These are phyloP conservation scores for Lepidium africanum DNA, from an alignment of 345 rosid species.

Conservation along the genomic window DNA sequence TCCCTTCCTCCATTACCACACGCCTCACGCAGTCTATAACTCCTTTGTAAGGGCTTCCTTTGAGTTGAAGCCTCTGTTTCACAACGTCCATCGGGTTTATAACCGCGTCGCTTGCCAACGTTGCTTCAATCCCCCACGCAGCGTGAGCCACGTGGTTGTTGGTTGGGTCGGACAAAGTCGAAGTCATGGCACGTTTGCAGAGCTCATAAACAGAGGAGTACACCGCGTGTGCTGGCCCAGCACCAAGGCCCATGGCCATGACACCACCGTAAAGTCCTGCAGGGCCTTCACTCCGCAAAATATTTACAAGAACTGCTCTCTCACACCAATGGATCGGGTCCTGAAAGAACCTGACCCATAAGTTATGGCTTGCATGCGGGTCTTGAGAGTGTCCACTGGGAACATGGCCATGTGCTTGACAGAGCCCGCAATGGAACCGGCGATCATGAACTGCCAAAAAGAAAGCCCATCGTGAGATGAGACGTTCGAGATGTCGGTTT, in stretches of 20 bases:
- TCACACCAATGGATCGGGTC: conserved; percentile 10
- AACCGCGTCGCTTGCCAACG: conserved; percentile 40
- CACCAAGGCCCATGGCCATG: conserved; percentile 14
- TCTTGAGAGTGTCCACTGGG: conserved; percentile 72
- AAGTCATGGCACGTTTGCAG: conserved; percentile 24
- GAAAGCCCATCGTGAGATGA: not conserved
- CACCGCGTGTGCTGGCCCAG: too few species aligned
- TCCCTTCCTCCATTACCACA: not conserved
- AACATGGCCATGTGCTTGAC: conserved; percentile 48
- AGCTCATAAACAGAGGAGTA: too few species aligned
- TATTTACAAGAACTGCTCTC: conserved; percentile 25
- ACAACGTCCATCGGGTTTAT: not conserved
- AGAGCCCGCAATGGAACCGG: not conserved
- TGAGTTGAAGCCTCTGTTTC: conserved; percentile 50
- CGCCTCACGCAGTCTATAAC: conserved; percentile 34
- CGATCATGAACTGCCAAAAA: not conserved
- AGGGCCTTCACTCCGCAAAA: conserved; percentile 36
- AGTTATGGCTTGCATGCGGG: conserved; percentile 68
- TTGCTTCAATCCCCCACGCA: conserved; percentile 52
- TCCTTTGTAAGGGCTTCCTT: conserved; percentile 45
- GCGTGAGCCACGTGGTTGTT: conserved; percentile 55
- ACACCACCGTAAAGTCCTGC: conserved; percentile 59
- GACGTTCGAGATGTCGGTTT: not conserved
- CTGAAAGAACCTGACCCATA: conserved; percentile 4
- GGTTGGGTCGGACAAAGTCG: conserved; percentile 30